Percentiles rank a stretch among this genome's conserved stretches.
Conservation (phyloP, 148 eudicot species). For the Mesembryanthemum crystallinum region DNA sequence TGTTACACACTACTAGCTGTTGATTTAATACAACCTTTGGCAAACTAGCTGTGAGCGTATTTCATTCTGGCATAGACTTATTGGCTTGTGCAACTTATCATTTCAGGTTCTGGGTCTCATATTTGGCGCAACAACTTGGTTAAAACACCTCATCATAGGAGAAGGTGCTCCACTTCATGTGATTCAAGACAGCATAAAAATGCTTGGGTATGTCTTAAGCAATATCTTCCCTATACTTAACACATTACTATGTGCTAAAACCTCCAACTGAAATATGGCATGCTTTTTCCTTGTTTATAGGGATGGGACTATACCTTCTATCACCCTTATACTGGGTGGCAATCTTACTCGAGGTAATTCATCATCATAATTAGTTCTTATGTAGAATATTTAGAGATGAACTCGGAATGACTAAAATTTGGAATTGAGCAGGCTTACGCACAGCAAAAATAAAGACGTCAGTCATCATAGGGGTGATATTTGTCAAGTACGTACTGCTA, state of each 20-base stretch:
- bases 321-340: conserved; percentile 81
- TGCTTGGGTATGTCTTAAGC: conserved; percentile 61
- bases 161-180: conserved; percentile 74
- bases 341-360: conserved; percentile 70
- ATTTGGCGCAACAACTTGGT: conserved; percentile 61
- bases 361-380: not conserved
- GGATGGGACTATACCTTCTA: conserved; percentile 70
- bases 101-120: conserved; percentile 62
- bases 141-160: conserved; percentile 64
- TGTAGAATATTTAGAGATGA: not conserved
- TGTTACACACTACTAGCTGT: not conserved
- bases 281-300: conserved; percentile 27
- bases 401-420: not conserved
- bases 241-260: not conserved
- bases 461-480: conserved; percentile 41
- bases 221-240: not conserved
- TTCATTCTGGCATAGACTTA: not conserved
- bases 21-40: not conserved
- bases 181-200: conserved; percentile 58
- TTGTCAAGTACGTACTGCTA: conserved; percentile 57
- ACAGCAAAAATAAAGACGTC: conserved; percentile 37
- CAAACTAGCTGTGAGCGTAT: too few relatives aligned
- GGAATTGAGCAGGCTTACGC: conserved; percentile 47
- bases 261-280: not conserved
- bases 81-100: not conserved